Conservation (phyloP, 1,284 basidiomycete species). For the Ceratobasidium sp. region DNA sequence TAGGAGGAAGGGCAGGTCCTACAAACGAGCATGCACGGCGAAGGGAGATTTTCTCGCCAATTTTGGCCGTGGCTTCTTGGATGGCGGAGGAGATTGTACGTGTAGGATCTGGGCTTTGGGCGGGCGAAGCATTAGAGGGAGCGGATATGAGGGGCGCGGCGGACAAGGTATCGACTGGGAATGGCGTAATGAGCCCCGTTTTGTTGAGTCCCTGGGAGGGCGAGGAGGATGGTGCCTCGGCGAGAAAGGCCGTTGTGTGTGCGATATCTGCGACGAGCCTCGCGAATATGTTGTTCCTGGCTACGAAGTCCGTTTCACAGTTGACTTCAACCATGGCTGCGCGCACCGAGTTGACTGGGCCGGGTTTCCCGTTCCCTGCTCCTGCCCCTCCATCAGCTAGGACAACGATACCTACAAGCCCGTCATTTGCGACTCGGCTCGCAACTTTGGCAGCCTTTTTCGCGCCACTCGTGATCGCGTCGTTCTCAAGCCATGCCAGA, state of each 20-base stretch:
- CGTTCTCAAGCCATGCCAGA: slow-evolving; percentile 83
- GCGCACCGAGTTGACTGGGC: slow-evolving; percentile 63
- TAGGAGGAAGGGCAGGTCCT: slow-evolving; percentile 66
- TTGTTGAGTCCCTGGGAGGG: slow-evolving; percentile 45
- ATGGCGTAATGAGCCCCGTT: slow-evolving; percentile 60
- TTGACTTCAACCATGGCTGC: slow-evolving; percentile 93
- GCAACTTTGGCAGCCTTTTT: slow-evolving; percentile 88
- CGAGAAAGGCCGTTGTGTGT: slow-evolving; percentile 86
- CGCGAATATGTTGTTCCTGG: slow-evolving; percentile 86
- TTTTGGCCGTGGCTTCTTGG: slow-evolving; percentile 82
- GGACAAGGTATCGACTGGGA: slow-evolving; percentile 68
- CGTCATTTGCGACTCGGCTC: slow-evolving; percentile 79
- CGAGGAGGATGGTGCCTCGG: slow-evolving; percentile 63
- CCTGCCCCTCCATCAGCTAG: slow-evolving; percentile 70
- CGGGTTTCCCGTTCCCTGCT: slow-evolving; percentile 54
- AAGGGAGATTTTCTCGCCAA: slow-evolving; percentile 91
- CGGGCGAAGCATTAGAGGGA: slow-evolving; percentile 45
- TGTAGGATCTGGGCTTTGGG: slow-evolving; percentile 52
- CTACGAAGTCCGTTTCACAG: slow-evolving; percentile 98
- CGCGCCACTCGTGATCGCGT: slow-evolving; percentile 73
- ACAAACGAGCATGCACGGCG: slow-evolving; percentile 80
- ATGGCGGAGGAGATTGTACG: slow-evolving; percentile 81
- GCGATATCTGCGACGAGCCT: slow-evolving; percentile 85
- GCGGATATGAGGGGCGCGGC: slow-evolving; percentile 76
- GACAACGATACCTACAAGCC: slow-evolving; percentile 81